phyloP scores from a whole-genome alignment of 768 basidiomycete genomes.

The Lactifluus hygrophoroides region DNA sequence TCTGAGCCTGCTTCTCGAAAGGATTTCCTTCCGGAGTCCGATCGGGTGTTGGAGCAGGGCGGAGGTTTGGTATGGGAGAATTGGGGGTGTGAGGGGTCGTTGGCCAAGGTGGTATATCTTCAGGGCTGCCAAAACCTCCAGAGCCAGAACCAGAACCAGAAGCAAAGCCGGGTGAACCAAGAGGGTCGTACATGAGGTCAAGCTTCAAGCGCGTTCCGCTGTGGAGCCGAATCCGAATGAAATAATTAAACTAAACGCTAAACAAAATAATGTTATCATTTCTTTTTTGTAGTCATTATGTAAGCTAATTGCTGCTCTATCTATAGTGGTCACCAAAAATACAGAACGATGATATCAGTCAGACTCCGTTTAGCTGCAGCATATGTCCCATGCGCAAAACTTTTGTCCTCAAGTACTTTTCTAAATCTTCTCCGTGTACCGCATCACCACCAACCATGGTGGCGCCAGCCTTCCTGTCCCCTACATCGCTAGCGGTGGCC shows the following conservation, averaged over 20 bases:
- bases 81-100: conserved; percentile 69
- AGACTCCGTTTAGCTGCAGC: conserved; percentile 41
- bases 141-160: conserved; percentile 24
- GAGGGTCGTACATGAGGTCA: conserved; percentile 60
- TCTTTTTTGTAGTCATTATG: background rate
- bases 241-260: background rate
- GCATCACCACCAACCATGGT: conserved; percentile 75
- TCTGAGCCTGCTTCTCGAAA: conserved; percentile 75
- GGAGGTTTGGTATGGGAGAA: conserved; percentile 64
- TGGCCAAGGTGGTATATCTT: conserved; percentile 61
- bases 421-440: conserved; percentile 76
- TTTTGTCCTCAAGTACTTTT: conserved; percentile 93
- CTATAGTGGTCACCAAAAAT: background rate
- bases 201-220: background rate
- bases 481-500: conserved; percentile 22
- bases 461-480: conserved; percentile 48
- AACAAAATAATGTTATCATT: background rate
- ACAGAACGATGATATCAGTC: background rate
- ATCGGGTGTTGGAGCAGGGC: conserved; percentile 49
- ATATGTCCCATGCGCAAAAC: conserved; percentile 97
- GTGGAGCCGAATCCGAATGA: background rate
- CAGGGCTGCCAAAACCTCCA: conserved; percentile 38
- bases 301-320: background rate
- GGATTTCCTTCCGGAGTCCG: conserved; percentile 39
- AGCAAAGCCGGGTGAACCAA: conserved; percentile 37